Conservation (phyloP, 2,329 filamentous ascomycete genomes). For the Aureobasidium subglaciale region DNA sequence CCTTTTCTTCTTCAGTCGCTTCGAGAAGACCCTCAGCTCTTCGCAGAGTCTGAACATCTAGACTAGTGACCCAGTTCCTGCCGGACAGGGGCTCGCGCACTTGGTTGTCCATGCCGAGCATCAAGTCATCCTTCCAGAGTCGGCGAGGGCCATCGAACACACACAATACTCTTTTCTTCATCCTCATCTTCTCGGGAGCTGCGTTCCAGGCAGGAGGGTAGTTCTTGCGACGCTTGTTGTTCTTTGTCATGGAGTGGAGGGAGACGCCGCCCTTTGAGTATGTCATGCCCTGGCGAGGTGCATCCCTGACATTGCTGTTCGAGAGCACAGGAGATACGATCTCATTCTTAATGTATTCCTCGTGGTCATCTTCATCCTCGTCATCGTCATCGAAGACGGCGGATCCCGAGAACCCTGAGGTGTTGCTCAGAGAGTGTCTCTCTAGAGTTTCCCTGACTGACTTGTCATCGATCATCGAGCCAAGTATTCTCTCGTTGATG, state of each 20-base stretch:
- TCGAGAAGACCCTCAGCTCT: constrained; percentile 77
- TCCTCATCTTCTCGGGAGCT: constrained; percentile 86
- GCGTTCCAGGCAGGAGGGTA: constrained; percentile 94
- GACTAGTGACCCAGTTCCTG: constrained; percentile 79
- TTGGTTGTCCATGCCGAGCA: constrained; percentile 92
- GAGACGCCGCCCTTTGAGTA: constrained; percentile 68
- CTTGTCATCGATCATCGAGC: constrained; percentile 54
- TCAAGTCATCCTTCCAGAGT: constrained; percentile 97
- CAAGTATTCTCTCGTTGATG: constrained; percentile 49
- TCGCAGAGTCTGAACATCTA: constrained; percentile 84
- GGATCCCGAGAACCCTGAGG: constrained; percentile 37
- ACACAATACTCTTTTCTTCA: constrained; percentile 93
- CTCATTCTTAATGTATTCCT: constrained; percentile 40
- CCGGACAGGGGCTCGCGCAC: constrained; percentile 69
- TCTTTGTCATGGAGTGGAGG: constrained; percentile 40
- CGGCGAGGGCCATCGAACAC: constrained; percentile 84
- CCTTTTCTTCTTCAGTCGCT: constrained; percentile 80
- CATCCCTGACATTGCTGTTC: background rate
- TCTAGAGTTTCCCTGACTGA: constrained; percentile 52
- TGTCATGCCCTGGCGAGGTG: constrained; percentile 60
- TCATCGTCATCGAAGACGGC: constrained; percentile 49
- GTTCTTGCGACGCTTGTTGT: constrained; percentile 85
- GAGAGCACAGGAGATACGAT: background rate
- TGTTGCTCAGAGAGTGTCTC: constrained; percentile 47
- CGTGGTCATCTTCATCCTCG: constrained; percentile 52